Base-by-base conservation (phyloP, 2,329 filamentous ascomycete genomes). In the Dichotomopilus funicola region DNA sequence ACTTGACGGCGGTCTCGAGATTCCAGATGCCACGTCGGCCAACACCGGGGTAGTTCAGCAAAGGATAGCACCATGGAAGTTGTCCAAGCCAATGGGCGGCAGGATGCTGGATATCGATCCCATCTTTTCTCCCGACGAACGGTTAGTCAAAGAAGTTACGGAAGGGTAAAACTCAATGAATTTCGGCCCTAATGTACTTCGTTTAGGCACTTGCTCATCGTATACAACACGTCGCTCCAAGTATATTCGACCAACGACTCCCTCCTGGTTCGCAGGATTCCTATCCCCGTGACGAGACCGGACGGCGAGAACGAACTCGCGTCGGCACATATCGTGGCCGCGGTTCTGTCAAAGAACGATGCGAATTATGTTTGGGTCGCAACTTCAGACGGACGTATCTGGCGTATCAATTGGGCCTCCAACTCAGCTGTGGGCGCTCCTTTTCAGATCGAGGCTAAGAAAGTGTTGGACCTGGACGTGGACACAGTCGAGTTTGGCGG, bases 201-300 rank as follows among this genome's bases (percentile, higher is more conserved):
- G 19, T 27, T 40, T 40, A 90, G 89, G 67, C 80, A 86, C 70
- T 69, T 96, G 41, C 84, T 96, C 55, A 70, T 95, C 54, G 82
- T 86, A 36, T 89, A 89, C 65, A 81, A 85, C 58, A 85, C 82
- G 34, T 86, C 86, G 8, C 76, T 96, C 53, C 87, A 91, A 68
- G 79, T 96, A 33, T 95, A 94, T 71, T 88, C 88, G 1, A 82
- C 89, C 35, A 76, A 82, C 61, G 91, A 90, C 53, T 97, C 94
- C 1, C 80, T 95, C 49, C 81, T 95, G 27, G 77, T 89, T 46
- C 85, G 89, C 62, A 82, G 84, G 54, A 85, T 96, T 49, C 73
- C 80, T 10, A 73, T 86, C 61, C 75, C 62, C 66, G 71, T 64
- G 27, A 59, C 63, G 49, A 63, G 61, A 12, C 53, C 60, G 10